These are phyloP conservation scores for Capsella bursapastoris DNA, from an alignment of 345 rosid genomes.

Conservation along the genomic window DNA sequence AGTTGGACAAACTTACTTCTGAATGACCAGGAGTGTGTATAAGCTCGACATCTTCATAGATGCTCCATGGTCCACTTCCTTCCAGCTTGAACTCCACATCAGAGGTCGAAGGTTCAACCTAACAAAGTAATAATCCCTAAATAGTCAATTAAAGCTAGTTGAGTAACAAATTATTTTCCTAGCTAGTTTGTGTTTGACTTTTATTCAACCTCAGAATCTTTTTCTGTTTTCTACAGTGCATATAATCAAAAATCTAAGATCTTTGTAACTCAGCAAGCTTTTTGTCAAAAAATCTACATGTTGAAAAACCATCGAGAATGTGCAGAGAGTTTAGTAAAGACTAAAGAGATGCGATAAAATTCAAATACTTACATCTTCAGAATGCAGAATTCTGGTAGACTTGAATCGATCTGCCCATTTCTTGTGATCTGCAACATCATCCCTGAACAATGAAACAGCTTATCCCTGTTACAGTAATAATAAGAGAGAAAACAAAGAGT, in stretches of 20 bases:
- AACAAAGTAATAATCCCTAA: conserved; percentile 10
- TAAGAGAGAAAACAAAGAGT: neutral
- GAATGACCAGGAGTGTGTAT: conserved; percentile 68
- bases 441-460: conserved; percentile 50
- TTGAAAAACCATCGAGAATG: conserved; percentile 2
- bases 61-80: conserved; percentile 70
- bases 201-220: conserved; percentile 8
- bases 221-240: conserved; percentile 1
- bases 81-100: conserved; percentile 67
- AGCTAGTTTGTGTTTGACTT: conserved; percentile 3
- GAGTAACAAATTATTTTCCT: conserved; percentile 5
- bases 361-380: conserved; percentile 54
- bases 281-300: conserved; percentile 2
- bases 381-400: conserved; percentile 60
- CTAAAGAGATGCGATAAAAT: neutral
- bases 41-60: conserved; percentile 53
- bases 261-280: conserved; percentile 1
- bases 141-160: conserved; percentile 16
- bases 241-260: neutral
- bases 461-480: conserved; percentile 24
- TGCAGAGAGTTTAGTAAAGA: neutral
- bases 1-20: conserved; percentile 47
- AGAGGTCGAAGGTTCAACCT: conserved; percentile 55
- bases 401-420: conserved; percentile 63
- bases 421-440: conserved; percentile 73